Base-by-base conservation (phyloP, 139 green algal genomes). In the Zygnema circumcarinatum region DNA sequence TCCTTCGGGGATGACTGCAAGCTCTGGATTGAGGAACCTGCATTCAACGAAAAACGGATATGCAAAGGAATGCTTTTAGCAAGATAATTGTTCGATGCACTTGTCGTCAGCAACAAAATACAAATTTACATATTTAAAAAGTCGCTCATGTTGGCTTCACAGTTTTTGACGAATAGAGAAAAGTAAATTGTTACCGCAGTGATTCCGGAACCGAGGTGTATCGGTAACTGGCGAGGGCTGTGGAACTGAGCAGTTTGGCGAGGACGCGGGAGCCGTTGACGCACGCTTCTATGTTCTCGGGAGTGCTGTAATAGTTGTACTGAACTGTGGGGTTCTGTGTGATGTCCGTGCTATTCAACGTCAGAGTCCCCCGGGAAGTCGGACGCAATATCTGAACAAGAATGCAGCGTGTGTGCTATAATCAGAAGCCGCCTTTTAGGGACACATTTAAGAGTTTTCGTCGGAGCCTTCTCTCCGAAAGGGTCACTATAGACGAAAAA, bases 281-380 rank as follows among this genome's bases (percentile, higher is more conserved):
- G 72, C 72, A 79, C 21, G 22, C 22, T 20, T 20, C 72, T 20
- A 79, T 22, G 72, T 79, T 33, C 21, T 79, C 72, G 21, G 21
- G 21, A 20, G 21, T 32, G 20, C 20, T 20, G 22, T 79, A 79
- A 22, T 79, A 79, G 72, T 79, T 79, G 72, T 79, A 79, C 72
- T 25, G 21, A 32, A 79, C 72, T 20, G 29, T 79, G 21, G 72
- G 72, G 22, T 79, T 79, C 33, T 20, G 33, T 21, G 21, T 33
- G 22, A 79, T 33, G 41, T 79, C 22, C 22, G 22, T 21, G 20
- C 33, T 79, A 20, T 79, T 22, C 21, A 79, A 25, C 72, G 33
- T 35, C 72, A 79, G 21, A 32, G 33, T 47, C 22, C 72, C 72
- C 22, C 72, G 20, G 20, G 72, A 79, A 32, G 29, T 79, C 22